Base-by-base conservation (phyloP, 179 eudicot genomes). In the Pouteria campechiana region DNA sequence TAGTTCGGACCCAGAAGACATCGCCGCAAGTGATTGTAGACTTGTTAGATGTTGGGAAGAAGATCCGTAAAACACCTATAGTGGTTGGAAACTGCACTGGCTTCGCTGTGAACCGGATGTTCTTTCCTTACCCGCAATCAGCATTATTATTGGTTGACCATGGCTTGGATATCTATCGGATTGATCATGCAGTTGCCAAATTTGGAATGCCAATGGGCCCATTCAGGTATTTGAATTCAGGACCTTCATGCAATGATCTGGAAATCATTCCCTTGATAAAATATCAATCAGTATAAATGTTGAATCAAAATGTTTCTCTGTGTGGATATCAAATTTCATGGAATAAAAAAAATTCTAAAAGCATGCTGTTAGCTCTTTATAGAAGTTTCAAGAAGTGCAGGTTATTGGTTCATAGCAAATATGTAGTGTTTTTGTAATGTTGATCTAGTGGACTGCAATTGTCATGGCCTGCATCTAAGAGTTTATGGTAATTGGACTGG, bases 191-290 rank as follows among this genome's bases (percentile, higher is more conserved):
- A 40, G 72, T 81, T 15, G 70, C 83, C 54, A 89, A 89, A 44
- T 89, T 85, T 41, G 97, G 97, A 61, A 85, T 89, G 97, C 93
- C 97, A 28, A 81, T 89, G 93, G 97, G 97, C 20, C 97, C 97
- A 11, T 81, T 89, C 58, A 85, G 95, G 95, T 90, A 76, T 12
- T 18, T 25, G 14, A 23, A 14, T 29, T 11, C 22, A 18, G 24
- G 3, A 3, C 22, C 15, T 37, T 22, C 7, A 3, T 19, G 17
- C n/a, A n/a, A n/a, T n/a, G n/a, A n/a, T n/a, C n/a, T n/a, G n/a
- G n/a, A n/a, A n/a, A n/a, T n/a, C n/a, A n/a, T n/a, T n/a, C n/a
- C n/a, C n/a, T n/a, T n/a, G n/a, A n/a, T n/a, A n/a, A n/a, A n/a
- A n/a, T n/a, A n/a, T n/a, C n/a, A n/a, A n/a, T n/a, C n/a, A n/a